phyloP scores from a whole-genome alignment of 305 asterid species.

The Coffea humblotiana region DNA sequence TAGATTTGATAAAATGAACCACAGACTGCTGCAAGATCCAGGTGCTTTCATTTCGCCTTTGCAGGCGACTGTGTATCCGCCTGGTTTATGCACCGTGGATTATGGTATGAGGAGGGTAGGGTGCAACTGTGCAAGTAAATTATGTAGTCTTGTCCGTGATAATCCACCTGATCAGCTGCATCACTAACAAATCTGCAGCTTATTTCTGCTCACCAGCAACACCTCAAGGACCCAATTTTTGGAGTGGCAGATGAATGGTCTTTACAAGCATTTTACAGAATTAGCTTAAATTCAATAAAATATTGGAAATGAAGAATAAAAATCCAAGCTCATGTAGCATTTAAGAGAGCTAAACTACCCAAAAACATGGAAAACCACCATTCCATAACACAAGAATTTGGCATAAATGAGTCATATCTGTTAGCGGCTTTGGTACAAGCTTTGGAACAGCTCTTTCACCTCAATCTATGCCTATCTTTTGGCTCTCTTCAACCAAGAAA shows the following conservation, averaged over 20 bases:
- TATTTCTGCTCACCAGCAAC: not conserved
- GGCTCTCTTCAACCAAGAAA: conserved; percentile 59
- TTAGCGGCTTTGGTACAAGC: not conserved
- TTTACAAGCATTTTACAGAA: not conserved
- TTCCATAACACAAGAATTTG: not conserved
- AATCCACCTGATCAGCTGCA: not conserved
- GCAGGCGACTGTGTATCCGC: not conserved
- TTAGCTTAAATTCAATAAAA: not conserved
- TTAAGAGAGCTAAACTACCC: not conserved
- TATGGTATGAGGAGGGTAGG: no score
- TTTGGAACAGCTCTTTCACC: not conserved
- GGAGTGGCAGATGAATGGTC: not conserved
- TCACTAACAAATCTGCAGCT: not conserved
- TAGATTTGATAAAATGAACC: not conserved
- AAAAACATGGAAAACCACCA: not conserved
- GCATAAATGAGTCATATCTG: not conserved
- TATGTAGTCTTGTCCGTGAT: no score
- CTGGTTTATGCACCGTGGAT: no score
- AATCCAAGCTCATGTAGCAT: not conserved
- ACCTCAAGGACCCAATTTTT: not conserved
- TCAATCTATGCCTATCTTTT: conserved; percentile 14
- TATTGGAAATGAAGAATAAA: not conserved
- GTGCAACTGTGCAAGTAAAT: no score
- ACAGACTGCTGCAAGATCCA: not conserved
- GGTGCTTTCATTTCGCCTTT: not conserved